Evolutionary conservation across 805 yeast species (phyloP).

Genomic region (Saccharomycopsis microspora): DNA sequence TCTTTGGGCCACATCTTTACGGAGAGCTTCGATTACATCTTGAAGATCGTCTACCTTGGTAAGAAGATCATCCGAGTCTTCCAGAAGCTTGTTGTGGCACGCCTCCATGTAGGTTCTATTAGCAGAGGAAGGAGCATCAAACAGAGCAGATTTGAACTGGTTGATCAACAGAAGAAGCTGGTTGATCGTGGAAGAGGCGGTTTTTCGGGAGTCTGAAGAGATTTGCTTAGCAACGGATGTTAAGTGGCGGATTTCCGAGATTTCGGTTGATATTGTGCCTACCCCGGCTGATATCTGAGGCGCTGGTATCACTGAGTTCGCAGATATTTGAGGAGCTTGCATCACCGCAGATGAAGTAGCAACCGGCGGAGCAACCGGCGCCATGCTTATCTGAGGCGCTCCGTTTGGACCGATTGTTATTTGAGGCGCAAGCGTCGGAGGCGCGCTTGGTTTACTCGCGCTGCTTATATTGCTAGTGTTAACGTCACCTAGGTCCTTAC

Average conservation of each 20-base stretch:
- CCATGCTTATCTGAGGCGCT: background rate
- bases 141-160: constrained; percentile 38
- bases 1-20: constrained; percentile 85
- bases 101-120: constrained; percentile 54
- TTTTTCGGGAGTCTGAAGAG: constrained; percentile 32
- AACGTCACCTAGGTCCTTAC: no score
- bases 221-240: constrained; percentile 47
- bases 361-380: background rate
- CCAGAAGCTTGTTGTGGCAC: constrained; percentile 62
- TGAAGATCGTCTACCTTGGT: constrained; percentile 84
- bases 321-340: background rate
- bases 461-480: no score
- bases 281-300: background rate
- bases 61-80: constrained; percentile 62
- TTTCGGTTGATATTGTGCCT: constrained; percentile 16
- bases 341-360: background rate
- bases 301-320: background rate
- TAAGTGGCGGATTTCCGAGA: constrained; percentile 44
- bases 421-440: background rate
- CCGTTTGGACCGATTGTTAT: background rate
- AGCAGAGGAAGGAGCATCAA: constrained; percentile 25
- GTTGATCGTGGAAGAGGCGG: constrained; percentile 31
- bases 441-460: background rate
- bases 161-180: constrained; percentile 34
- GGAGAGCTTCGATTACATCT: constrained; percentile 78